Base-by-base conservation (phyloP, 1,284 basidiomycete genomes). In the Microbotryomycetes sp. region DNA sequence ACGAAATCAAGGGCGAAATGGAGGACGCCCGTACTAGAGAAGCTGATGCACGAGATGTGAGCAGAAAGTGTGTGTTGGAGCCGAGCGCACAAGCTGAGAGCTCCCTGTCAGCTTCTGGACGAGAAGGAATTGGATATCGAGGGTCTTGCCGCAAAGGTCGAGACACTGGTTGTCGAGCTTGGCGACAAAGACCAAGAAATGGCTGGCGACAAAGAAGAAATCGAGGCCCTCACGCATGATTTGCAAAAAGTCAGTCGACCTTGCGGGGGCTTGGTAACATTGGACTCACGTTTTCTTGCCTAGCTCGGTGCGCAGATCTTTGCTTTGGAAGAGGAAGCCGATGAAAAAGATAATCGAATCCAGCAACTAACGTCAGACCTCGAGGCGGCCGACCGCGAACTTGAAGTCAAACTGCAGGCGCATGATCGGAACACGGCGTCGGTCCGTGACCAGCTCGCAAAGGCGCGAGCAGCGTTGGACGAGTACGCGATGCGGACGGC, bases 1-100 rank as follows among this genome's bases (percentile, higher is more conserved):
- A 84, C 49, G 84, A 87, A 69, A 89, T 86, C 88, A 78, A 84
- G 64, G 85, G 83, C 1, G 87, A 89, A 69, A 81, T 88, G 3
- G 85, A 87, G 56, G 86, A 88, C 64, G 81, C 82, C 0, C 79
- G 83, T 61, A 80, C 78, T 3, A 84, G 86, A 62, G 82, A 86
- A 1, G 85, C 87, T 62, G 86, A 89, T 69, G 76, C 88, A 21
- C 81, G 82, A n/a, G 87, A 89, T 73, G 87, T 88, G 71, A 62
- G 81, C 78, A 11, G n/a, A n/a, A n/a, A n/a, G n/a, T n/a, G n/a
- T n/a, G n/a, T 26, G 35, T 41, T 18, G 11, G 35, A 41, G 35
- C 35, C 35, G 18, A 41, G 35, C 35, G 35, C 35, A 41, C 57
- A 63, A 26, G 13, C 52, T 9, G 11, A 54, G 23, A 23, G 57